Evolutionary conservation across 2,329 filamentous ascomycete genomes (phyloP), one percentile per base, ranked within the genome.

Genomic region (Colletotrichum cordylinicola): DNA sequence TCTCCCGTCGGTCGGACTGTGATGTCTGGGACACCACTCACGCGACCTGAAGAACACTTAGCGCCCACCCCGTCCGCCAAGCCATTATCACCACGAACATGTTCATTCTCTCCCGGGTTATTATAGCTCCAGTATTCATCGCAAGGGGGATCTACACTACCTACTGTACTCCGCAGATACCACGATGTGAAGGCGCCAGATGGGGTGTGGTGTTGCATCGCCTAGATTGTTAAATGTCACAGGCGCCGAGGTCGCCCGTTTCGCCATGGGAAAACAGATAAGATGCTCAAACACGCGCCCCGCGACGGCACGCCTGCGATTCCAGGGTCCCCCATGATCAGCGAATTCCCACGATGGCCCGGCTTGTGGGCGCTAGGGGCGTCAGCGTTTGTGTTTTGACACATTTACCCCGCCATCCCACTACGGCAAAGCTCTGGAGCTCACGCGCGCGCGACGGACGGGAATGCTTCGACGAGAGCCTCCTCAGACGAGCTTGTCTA

Each of bases 371-470:
- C 61, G 68, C 68, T 75, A 74, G 52, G 29, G 68, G 55, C 37
- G 62, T 60, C 73, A 67, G 21, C 43, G 21, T 35, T 35, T 60
- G 16, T 58, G 64, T 68, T 58, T 58, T 67, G 70, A 68, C 56
- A 73, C 56, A 60, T 64, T 68, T 48, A 65, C 73, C 70, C 73
- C 73, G 64, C 69, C 70, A 75, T 75, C 56, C 69, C 70, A 24
- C 64, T 21, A 43, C 15, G 31, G 24, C 21, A 29, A 69, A 37
- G 67, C 35, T 21, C 29, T 7, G 6, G 33, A 74, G 60, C 58
- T 66, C 52, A 65, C 21, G 61, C 43, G 37, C 48, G 16, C n/a
- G 29, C 39, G 18, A 18, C 39, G 21, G 43, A 18, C 7, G 29
- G 56, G 18, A 61, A 55, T 39, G 43, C 65, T 68, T 58, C 62